These are phyloP conservation scores for Aspergillus pseudoglaucus DNA, from an alignment of 2,329 filamentous ascomycete genomes.

Conservation along the genomic window DNA sequence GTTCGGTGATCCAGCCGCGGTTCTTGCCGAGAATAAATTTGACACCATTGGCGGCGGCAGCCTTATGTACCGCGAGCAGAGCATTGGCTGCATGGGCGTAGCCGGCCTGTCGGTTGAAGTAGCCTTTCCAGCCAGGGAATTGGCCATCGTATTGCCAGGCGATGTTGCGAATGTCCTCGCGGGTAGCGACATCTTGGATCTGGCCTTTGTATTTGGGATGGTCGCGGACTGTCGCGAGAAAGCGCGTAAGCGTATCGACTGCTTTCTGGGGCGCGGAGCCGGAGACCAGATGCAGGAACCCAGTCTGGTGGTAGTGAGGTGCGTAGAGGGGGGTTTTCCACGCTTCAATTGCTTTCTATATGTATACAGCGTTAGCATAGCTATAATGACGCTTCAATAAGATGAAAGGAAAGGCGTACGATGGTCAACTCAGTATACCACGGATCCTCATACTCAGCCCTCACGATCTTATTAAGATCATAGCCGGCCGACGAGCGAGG, in stretches of 20 bases:
- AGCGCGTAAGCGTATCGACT: slow-evolving; percentile 38
- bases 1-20: slow-evolving; percentile 31
- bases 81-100: slow-evolving; percentile 53
- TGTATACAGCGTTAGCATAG: slow-evolving; percentile 8
- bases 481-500: slow-evolving; percentile 51
- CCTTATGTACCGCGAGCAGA: slow-evolving; percentile 42
- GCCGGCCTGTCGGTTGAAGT: slow-evolving; percentile 52
- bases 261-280: slow-evolving; percentile 45
- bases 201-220: slow-evolving; percentile 32
- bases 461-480: slow-evolving; percentile 57
- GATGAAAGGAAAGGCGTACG: slow-evolving; percentile 24
- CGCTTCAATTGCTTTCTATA: slow-evolving; percentile 44
- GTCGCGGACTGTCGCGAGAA: slow-evolving; percentile 34
- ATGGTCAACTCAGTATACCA: slow-evolving; percentile 52
- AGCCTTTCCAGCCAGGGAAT: slow-evolving; percentile 51
- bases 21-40: slow-evolving; percentile 41
- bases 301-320: slow-evolving; percentile 48
- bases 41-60: slow-evolving; percentile 35
- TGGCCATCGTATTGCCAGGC: slow-evolving; percentile 47
- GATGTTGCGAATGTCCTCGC: slow-evolving; percentile 35
- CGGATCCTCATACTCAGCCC: slow-evolving; percentile 53
- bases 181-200: slow-evolving; percentile 26
- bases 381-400: too few species aligned
- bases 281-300: slow-evolving; percentile 48
- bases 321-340: slow-evolving; percentile 51